These are phyloP conservation scores for Priceomyces haplophilus DNA, from an alignment of 805 yeast genomes.

Conservation along the genomic window DNA sequence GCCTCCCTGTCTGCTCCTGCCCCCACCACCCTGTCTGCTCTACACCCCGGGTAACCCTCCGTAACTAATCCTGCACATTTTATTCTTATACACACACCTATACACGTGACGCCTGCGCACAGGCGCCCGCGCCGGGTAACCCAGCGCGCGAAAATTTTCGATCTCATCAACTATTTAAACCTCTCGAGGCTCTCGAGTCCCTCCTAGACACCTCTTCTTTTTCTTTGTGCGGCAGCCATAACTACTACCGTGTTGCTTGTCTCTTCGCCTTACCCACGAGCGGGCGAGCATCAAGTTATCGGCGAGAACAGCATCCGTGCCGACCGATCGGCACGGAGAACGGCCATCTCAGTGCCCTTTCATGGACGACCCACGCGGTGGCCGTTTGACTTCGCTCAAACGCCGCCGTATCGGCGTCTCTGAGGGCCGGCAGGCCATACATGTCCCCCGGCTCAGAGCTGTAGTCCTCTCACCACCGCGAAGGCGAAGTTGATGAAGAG, in stretches of 20 bases:
- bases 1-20: too few species aligned
- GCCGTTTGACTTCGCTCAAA: not conserved
- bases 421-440: slow-evolving; percentile 52
- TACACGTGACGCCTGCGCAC: too few species aligned
- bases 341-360: slow-evolving; percentile 49
- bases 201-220: slow-evolving; percentile 14
- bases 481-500: slow-evolving; percentile 63
- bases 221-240: slow-evolving; percentile 51
- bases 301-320: slow-evolving; percentile 45
- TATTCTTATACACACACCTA: too few species aligned
- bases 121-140: too few species aligned
- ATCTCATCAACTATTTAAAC: too few species aligned
- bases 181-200: too few species aligned
- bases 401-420: slow-evolving; percentile 17
- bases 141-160: too few species aligned
- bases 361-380: slow-evolving; percentile 21
- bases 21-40: too few species aligned
- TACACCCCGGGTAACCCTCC: too few species aligned
- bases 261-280: slow-evolving; percentile 45
- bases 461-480: slow-evolving; percentile 53
- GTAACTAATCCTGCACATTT: too few species aligned
- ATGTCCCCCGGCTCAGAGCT: slow-evolving; percentile 27
- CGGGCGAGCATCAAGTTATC: slow-evolving; percentile 50
- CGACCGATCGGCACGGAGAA: slow-evolving; percentile 19
- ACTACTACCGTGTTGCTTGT: slow-evolving; percentile 53